A percentile compares a stretch with the other conserved stretches of the same genome.
Conservation (phyloP, 176 grass and related monocot genomes). For the Elaeis guineensis region DNA sequence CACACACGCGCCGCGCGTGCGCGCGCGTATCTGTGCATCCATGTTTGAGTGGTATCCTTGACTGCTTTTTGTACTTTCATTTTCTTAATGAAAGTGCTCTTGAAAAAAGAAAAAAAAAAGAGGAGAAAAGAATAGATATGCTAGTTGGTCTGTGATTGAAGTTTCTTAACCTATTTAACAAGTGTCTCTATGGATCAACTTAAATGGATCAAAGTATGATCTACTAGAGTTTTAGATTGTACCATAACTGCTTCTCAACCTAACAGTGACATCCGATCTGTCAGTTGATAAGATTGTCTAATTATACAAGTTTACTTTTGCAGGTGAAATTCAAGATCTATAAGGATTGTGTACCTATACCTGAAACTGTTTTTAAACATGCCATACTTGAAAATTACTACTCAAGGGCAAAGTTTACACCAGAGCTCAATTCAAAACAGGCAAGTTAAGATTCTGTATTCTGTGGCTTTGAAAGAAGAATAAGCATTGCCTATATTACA, state of each 20-base stretch:
- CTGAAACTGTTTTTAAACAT: constrained; percentile 51
- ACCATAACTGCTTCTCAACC: not conserved
- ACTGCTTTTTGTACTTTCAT: too few relatives aligned
- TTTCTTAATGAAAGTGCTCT: too few relatives aligned
- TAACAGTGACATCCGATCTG: not conserved
- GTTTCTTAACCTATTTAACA: too few relatives aligned
- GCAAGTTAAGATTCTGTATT: constrained; percentile 23
- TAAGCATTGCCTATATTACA: not conserved
- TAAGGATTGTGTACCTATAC: constrained; percentile 54
- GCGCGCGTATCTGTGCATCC: too few relatives aligned
- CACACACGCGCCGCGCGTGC: too few relatives aligned
- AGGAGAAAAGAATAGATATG: too few relatives aligned
- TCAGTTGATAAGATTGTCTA: not conserved
- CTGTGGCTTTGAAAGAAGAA: not conserved
- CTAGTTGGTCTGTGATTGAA: too few relatives aligned
- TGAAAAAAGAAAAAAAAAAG: too few relatives aligned
- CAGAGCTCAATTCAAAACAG: constrained; percentile 53
- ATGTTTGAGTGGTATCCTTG: too few relatives aligned
- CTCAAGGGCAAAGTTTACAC: constrained; percentile 44
- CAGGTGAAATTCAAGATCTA: constrained; percentile 64
- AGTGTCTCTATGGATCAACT: too few relatives aligned
- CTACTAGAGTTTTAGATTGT: not conserved
- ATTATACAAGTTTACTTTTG: constrained; percentile 8
- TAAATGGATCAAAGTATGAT: too few relatives aligned
- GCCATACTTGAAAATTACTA: constrained; percentile 68